phyloP scores from a whole-genome alignment of 768 basidiomycete species.

The Pluteus cervinus region DNA sequence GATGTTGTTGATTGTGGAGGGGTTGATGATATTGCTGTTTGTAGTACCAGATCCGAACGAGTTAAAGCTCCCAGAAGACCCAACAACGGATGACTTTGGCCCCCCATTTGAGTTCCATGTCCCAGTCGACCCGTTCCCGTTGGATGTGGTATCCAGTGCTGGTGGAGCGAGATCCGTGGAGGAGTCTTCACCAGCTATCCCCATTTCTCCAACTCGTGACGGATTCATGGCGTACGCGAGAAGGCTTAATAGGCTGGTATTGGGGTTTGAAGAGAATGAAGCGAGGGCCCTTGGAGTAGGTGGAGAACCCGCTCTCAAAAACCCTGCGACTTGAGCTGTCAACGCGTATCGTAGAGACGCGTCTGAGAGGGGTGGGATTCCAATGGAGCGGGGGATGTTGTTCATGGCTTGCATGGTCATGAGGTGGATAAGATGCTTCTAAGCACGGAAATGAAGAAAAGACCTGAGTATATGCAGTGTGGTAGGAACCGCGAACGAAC shows the following conservation, averaged over 20 bases:
- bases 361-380: conserved; percentile 59
- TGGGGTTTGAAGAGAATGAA: conserved; percentile 1
- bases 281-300: background rate
- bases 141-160: no score
- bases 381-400: conserved; percentile 56
- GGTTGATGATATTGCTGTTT: no score
- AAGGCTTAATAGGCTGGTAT: background rate
- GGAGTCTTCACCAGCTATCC: no score
- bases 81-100: background rate
- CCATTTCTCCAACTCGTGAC: no score
- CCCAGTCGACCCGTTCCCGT: no score
- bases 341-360: conserved; percentile 49
- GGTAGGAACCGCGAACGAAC: no score
- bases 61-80: background rate
- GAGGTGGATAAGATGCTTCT: conserved; percentile 87
- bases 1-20: background rate
- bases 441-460: background rate
- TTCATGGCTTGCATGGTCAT: conserved; percentile 81
- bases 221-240: background rate
- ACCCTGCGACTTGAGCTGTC: no score
- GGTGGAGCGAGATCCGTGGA: no score
- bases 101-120: no score
- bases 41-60: background rate
- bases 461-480: background rate
- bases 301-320: no score